Conservation (phyloP, 306 rosid species). For the Oxytropis ochrocephala region DNA sequence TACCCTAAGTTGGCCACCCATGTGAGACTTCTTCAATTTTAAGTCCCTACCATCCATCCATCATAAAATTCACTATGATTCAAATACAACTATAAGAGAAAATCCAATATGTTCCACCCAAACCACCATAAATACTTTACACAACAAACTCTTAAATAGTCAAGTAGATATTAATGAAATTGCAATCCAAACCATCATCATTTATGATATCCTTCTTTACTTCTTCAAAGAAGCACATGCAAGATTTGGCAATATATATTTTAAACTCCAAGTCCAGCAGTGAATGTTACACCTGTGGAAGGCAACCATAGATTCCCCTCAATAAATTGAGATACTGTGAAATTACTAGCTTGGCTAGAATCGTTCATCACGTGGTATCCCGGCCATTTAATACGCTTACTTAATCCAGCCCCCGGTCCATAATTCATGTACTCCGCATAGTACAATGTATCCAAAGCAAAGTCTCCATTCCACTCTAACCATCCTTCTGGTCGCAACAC, state of each 20-base stretch:
- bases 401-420: slow-evolving; percentile 44
- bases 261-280: slow-evolving; percentile 24
- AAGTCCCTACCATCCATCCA: too few relatives aligned
- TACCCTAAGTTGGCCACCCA: too few relatives aligned
- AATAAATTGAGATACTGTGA: slow-evolving; percentile 20
- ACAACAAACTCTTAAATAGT: background rate
- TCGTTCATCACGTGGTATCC: slow-evolving; percentile 49
- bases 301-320: slow-evolving; percentile 27
- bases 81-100: too few relatives aligned
- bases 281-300: slow-evolving; percentile 16
- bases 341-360: slow-evolving; percentile 46
- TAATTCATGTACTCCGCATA: slow-evolving; percentile 59
- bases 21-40: too few relatives aligned
- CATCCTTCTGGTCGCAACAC: slow-evolving; percentile 63
- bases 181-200: background rate
- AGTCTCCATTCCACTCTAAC: slow-evolving; percentile 62
- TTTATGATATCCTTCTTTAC: background rate
- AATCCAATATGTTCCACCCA: too few relatives aligned
- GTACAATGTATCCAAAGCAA: slow-evolving; percentile 48
- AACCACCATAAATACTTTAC: too few relatives aligned
- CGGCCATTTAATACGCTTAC: slow-evolving; percentile 52
- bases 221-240: background rate
- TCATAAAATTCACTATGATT: too few relatives aligned
- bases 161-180: background rate
- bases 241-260: background rate